Base-by-base conservation (phyloP, 2,329 filamentous ascomycete genomes). In the Ceratocystiopsis brevicomis region DNA sequence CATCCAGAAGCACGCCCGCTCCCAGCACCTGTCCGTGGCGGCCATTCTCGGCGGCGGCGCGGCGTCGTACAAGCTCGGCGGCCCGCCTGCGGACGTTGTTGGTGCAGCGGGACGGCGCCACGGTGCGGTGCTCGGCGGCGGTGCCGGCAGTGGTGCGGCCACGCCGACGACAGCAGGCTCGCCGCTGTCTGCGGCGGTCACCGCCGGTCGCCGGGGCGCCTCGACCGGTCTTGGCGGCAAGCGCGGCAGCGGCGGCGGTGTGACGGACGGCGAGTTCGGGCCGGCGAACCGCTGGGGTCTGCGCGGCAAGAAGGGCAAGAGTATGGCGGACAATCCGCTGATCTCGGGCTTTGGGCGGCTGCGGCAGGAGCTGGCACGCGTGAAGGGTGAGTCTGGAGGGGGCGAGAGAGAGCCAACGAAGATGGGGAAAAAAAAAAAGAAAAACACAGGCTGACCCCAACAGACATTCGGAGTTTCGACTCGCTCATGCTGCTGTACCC, bases 1-100 rank as follows among this genome's bases (percentile, higher is more conserved):
- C 48, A 95, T 98, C 73, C 87, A 93, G 56, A 98, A 98, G 65
- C 81, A 95, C 72, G 82, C 86, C 50, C 81, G 90, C 51, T 96
- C 88, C 69, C 85, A 86, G 40, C 87, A 96, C 59, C 94, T 87
- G 13, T 95, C 87, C 6, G 90, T 98, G 38, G 86, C 90, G 35
- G 88, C 88, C 43, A 98, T 98, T 48, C 69, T 98, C 32, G 90
- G 90, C 41, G 85, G 85, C 50, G 73, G 43, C 13, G 25, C 44
- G 6, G 33, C 42, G 16, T 1, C 65, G 65, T 12, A 50, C 40
- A 45, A 46, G 17, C 25, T 49, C 8, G 48, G 47, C 10, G 43
- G 40, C 9, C n/a, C 40, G 2, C 18, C 38, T 6, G 10, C 39
- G 5, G 41, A 47, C 37, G 42, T 37, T 10, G 37, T 37, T n/a